A percentile compares a stretch with the other conserved stretches of the same genome.
phyloP scores from a whole-genome alignment of 2,329 filamentous ascomycete genomes.

The Aspergillus fumigatus region DNA sequence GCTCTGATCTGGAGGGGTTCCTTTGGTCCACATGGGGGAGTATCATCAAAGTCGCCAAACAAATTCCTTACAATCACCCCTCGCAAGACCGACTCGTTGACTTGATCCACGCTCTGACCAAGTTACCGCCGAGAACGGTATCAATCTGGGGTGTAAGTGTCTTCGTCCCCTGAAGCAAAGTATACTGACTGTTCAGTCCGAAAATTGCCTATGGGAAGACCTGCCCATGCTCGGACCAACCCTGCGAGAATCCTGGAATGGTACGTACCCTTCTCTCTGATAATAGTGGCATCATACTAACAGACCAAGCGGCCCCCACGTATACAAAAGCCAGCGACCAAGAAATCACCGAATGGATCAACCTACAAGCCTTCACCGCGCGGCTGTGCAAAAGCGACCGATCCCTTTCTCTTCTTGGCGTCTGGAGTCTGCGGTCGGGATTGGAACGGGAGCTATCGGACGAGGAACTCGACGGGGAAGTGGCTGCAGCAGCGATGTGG shows the following conservation, averaged over 20 bases:
- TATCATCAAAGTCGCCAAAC: constrained; percentile 4
- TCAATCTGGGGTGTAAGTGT: constrained; percentile 7
- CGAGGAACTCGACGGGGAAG: not conserved
- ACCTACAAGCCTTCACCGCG: constrained; percentile 9
- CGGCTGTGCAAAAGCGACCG: constrained; percentile 1
- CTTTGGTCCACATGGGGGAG: constrained; percentile 7
- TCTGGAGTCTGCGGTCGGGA: constrained; percentile 8
- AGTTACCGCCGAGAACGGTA: constrained; percentile 5
- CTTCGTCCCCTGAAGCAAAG: not conserved
- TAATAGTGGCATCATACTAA: not conserved
- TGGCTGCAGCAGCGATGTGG: constrained; percentile 6
- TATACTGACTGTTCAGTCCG: not conserved
- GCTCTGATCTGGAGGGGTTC: constrained; percentile 1
- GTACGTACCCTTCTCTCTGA: not conserved
- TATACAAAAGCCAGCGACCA: not conserved
- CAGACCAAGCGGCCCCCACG: not conserved
- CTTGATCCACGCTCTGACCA: constrained; percentile 5
- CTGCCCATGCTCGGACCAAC: constrained; percentile 9
- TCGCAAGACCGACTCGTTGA: constrained; percentile 7
- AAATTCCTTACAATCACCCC: constrained; percentile 5
- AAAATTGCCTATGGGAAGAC: constrained; percentile 5
- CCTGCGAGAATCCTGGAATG: constrained; percentile 9
- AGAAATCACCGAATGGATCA: constrained; percentile 5
- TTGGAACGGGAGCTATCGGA: constrained; percentile 5
- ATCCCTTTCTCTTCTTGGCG: constrained; percentile 2